Conservation (phyloP, 2,329 filamentous ascomycete genomes). For the Cucurbitaria berberidis region DNA sequence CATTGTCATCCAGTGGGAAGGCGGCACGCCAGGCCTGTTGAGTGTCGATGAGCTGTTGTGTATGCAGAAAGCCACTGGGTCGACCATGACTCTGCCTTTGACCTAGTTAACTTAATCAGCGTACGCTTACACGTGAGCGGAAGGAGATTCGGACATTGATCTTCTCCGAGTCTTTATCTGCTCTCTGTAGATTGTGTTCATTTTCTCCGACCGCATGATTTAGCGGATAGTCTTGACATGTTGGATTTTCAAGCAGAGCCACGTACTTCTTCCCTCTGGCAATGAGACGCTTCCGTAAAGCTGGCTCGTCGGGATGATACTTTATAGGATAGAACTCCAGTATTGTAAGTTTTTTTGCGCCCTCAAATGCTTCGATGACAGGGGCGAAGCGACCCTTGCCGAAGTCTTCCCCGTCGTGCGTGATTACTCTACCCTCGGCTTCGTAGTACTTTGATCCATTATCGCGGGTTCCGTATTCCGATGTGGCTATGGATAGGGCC, state of each 20-base stretch:
- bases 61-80: neutral
- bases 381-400: neutral
- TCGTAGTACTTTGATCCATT: neutral
- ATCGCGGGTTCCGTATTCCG: neutral
- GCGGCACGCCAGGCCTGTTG: neutral
- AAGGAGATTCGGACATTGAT: neutral
- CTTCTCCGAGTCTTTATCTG: neutral
- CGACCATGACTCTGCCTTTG: conserved; percentile 4
- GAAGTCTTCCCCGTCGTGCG: conserved; percentile 3
- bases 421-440: neutral
- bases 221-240: neutral
- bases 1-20: conserved; percentile 1
- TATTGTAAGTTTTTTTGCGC: neutral
- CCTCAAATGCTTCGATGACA: neutral
- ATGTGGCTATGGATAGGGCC: neutral
- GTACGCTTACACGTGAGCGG: too few species aligned
- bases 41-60: conserved; percentile 1
- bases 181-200: neutral
- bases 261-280: conserved; percentile 3
- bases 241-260: neutral
- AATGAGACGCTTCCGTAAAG: neutral
- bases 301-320: neutral
- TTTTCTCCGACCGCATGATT: neutral
- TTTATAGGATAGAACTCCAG: neutral
- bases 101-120: neutral